phyloP scores from a whole-genome alignment of 441 rosid species.

The Bocquillonia castaneifolia region DNA sequence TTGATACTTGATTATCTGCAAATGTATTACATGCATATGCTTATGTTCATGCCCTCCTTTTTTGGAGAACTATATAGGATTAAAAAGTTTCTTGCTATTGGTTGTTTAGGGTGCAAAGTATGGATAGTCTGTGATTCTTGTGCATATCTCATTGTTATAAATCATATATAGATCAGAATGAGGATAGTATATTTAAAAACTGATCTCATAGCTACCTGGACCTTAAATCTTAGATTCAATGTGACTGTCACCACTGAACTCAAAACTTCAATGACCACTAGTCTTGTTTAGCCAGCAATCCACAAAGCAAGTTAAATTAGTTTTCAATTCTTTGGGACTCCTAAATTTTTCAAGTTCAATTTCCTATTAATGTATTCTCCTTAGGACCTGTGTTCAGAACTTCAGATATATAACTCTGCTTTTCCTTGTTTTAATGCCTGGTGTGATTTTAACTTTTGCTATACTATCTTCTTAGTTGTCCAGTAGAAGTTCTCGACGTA shows the following conservation, averaged over 20 bases:
- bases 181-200: not conserved
- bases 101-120: not conserved
- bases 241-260: not conserved
- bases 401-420: not conserved
- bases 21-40: not conserved
- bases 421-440: conserved; percentile 1
- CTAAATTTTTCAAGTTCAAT: not conserved
- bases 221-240: not conserved
- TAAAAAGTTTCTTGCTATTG: not conserved
- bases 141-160: not conserved
- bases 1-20: not conserved
- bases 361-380: not conserved
- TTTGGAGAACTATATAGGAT: not conserved
- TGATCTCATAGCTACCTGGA: not conserved
- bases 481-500: conserved; percentile 91
- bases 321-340: conserved; percentile 3
- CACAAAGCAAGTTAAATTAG: not conserved
- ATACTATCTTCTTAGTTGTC: conserved; percentile 41
- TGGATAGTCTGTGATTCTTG: not conserved
- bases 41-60: not conserved
- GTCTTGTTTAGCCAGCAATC: not conserved
- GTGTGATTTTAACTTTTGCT: conserved; percentile 22
- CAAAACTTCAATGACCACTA: not conserved
- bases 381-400: not conserved
- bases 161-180: not conserved